A percentile compares a stretch with the other conserved stretches of the same genome.
phyloP scores from a whole-genome alignment of 768 basidiomycete species.

The Suillus sp. region DNA sequence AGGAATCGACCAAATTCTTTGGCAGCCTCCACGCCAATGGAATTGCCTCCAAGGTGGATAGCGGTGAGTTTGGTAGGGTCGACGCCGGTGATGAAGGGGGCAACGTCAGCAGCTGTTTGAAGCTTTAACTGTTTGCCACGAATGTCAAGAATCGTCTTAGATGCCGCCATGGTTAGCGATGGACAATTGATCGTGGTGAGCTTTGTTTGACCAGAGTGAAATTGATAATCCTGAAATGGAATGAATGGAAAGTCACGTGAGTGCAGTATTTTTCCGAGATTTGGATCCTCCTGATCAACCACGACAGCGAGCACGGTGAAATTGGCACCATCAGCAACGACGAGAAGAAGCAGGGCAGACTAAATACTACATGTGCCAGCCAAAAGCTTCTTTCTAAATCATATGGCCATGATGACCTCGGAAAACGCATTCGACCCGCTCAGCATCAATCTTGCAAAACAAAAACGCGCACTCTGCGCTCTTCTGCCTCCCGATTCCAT shows the following conservation, averaged over 20 bases:
- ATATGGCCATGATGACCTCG: conserved; percentile 1
- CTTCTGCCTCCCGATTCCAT: conserved; percentile 45
- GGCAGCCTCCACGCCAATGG: conserved; percentile 89
- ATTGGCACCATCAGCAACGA: conserved; percentile 8
- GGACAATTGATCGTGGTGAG: background rate
- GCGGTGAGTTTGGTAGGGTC: conserved; percentile 75
- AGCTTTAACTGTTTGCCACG: conserved; percentile 62
- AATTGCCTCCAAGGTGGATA: conserved; percentile 93
- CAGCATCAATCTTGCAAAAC: conserved; percentile 55
- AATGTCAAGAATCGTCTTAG: conserved; percentile 29
- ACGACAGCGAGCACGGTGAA: background rate
- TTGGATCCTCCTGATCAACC: background rate
- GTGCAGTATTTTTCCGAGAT: background rate
- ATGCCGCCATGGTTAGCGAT: conserved; percentile 21
- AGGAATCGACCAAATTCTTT: conserved; percentile 81
- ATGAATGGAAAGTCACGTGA: conserved; percentile 27
- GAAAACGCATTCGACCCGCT: conserved; percentile 53
- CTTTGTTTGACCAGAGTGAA: conserved; percentile 3
- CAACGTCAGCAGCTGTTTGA: conserved; percentile 71
- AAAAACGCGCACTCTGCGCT: conserved; percentile 49
- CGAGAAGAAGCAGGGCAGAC: background rate
- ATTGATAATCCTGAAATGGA: conserved; percentile 26
- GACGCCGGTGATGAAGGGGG: conserved; percentile 66
- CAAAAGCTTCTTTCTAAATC: background rate
- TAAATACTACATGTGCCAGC: background rate